Conservation (phyloP, 306 rosid genomes). For the Fragaria ananassa region DNA sequence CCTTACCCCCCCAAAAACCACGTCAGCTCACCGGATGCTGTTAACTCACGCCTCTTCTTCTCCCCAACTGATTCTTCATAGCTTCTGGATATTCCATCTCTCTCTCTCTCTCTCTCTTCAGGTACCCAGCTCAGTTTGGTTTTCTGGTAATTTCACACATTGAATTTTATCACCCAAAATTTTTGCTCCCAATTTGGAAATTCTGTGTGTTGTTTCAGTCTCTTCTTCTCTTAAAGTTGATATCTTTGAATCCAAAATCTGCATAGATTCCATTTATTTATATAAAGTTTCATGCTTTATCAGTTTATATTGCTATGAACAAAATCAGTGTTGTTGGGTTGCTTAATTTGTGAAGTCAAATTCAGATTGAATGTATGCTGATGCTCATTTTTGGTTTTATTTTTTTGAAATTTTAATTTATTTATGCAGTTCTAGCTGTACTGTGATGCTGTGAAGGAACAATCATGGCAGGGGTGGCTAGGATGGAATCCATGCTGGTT, state of each 20-base stretch:
- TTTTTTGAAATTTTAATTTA: too few species aligned
- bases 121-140: background rate
- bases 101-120: background rate
- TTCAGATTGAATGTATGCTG: background rate
- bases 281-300: constrained; percentile 1
- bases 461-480: constrained; percentile 24
- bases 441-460: constrained; percentile 29
- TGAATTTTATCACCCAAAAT: background rate
- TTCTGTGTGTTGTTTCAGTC: background rate
- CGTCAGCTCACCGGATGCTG: background rate
- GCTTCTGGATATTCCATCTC: background rate
- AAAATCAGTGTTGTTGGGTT: background rate
- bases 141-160: background rate
- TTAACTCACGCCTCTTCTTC: constrained; percentile 22
- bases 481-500: constrained; percentile 40
- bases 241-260: background rate
- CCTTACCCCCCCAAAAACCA: background rate
- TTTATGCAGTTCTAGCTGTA: constrained; percentile 30
- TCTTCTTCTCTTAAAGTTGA: background rate
- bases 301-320: background rate
- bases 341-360: background rate
- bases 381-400: background rate
- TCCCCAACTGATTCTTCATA: background rate
- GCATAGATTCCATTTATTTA: background rate
- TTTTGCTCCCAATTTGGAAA: background rate